These are phyloP conservation scores for Citrus maxima DNA, from an alignment of 345 rosid species.

Conservation along the genomic window DNA sequence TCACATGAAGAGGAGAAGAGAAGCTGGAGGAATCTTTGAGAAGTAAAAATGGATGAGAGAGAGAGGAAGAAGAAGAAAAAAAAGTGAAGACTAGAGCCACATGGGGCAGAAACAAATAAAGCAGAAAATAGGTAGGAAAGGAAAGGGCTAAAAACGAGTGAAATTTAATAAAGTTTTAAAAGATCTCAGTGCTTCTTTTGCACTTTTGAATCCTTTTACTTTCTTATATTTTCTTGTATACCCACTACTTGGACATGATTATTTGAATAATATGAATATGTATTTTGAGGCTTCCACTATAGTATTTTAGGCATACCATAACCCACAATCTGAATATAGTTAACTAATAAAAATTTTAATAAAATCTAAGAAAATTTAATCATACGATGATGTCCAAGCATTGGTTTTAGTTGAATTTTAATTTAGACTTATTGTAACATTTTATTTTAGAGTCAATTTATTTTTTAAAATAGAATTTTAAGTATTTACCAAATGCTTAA, in stretches of 20 bases:
- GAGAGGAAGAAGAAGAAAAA: slow-evolving; percentile 12
- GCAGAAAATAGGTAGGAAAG: not conserved
- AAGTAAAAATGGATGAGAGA: slow-evolving; percentile 5
- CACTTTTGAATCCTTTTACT: slow-evolving; percentile 2
- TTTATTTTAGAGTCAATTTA: no score
- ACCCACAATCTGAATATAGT: no score
- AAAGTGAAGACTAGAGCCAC: slow-evolving; percentile 7
- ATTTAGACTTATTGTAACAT: no score
- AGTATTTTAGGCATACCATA: no score
- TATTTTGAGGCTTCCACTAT: no score
- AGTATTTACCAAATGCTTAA: no score
- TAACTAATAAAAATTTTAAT: no score
- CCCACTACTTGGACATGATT: not conserved
- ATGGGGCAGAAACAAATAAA: not conserved
- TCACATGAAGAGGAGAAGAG: slow-evolving; percentile 36
- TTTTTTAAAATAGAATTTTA: no score
- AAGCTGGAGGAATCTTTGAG: slow-evolving; percentile 4
- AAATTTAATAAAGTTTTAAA: slow-evolving; percentile 20
- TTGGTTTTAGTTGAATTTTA: no score
- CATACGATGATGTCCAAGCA: no score
- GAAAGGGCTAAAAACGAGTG: slow-evolving; percentile 21
- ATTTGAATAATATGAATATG: no score
- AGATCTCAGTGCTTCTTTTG: not conserved
- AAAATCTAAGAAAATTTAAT: no score
- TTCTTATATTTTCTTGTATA: not conserved